phyloP scores from a whole-genome alignment of 2,329 filamentous ascomycete genomes.

The Fusarium sp. region DNA sequence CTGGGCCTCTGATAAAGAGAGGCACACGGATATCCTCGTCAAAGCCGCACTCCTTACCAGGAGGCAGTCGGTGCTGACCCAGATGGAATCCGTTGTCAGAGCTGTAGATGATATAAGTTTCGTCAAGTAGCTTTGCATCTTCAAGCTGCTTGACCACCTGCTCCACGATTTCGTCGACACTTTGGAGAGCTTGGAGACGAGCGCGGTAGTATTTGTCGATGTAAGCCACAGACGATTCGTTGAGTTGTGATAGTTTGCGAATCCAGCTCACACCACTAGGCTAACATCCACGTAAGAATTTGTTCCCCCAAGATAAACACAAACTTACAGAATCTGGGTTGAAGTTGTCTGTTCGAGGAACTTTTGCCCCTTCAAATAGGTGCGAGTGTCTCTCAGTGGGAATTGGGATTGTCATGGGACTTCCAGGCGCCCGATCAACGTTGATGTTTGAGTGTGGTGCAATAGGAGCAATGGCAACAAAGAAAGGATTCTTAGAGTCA shows the following conservation, averaged over 20 bases:
- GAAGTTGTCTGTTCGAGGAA: slow-evolving; percentile 74
- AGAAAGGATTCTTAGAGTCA: slow-evolving; percentile 70
- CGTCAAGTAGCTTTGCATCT: slow-evolving; percentile 70
- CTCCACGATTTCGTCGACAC: slow-evolving; percentile 68
- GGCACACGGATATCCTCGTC: slow-evolving; percentile 73
- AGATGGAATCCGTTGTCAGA: slow-evolving; percentile 73
- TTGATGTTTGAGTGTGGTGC: slow-evolving; percentile 73
- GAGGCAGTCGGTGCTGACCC: slow-evolving; percentile 69
- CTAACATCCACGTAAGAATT: slow-evolving; percentile 19
- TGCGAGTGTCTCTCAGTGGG: slow-evolving; percentile 71
- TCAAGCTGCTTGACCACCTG: slow-evolving; percentile 60
- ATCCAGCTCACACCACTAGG: slow-evolving; percentile 62
- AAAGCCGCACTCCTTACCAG: slow-evolving; percentile 70
- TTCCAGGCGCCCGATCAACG: slow-evolving; percentile 7
- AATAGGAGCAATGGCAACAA: slow-evolving; percentile 74
- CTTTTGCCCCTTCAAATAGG: slow-evolving; percentile 70
- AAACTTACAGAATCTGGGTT: slow-evolving; percentile 69
- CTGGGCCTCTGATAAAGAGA: slow-evolving; percentile 68
- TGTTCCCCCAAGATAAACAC: background rate
- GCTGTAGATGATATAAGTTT: slow-evolving; percentile 71
- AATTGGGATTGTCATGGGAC: slow-evolving; percentile 58
- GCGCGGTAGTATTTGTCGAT: slow-evolving; percentile 66
- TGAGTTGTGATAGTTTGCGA: slow-evolving; percentile 57
- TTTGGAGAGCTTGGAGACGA: slow-evolving; percentile 65
- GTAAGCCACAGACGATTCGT: slow-evolving; percentile 58